These are phyloP conservation scores for Cordyceps javanica DNA, from an alignment of 2,329 filamentous ascomycete species.

Conservation along the genomic window DNA sequence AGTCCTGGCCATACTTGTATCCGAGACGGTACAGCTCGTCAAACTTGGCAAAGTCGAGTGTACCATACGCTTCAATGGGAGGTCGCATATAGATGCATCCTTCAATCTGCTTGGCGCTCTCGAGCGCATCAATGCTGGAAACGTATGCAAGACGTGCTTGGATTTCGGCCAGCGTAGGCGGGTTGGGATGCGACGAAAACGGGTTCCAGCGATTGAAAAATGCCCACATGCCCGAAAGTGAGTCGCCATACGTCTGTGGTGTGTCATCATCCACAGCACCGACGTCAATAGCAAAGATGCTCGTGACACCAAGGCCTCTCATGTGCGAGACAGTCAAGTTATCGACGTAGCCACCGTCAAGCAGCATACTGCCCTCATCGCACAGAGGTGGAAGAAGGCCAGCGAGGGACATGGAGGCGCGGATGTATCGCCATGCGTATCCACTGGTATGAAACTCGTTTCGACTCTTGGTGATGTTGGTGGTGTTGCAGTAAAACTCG, in stretches of 20 bases:
- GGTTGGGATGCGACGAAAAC: conserved; percentile 81
- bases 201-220: conserved; percentile 96
- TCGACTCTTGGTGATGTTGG: conserved; percentile 92
- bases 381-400: conserved; percentile 89
- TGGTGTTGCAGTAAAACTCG: conserved; percentile 98
- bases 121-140: conserved; percentile 86
- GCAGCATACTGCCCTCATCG: conserved; percentile 92
- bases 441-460: conserved; percentile 91
- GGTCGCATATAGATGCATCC: conserved; percentile 96
- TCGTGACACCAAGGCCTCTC: conserved; percentile 86
- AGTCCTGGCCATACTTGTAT: conserved; percentile 78
- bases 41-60: conserved; percentile 93
- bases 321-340: conserved; percentile 96
- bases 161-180: conserved; percentile 91
- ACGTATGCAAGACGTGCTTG: conserved; percentile 94
- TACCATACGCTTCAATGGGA: conserved; percentile 88
- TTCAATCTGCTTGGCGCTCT: conserved; percentile 82
- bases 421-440: conserved; percentile 95
- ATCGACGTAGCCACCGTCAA: conserved; percentile 95
- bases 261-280: conserved; percentile 87
- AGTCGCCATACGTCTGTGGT: conserved; percentile 89
- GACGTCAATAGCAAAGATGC: conserved; percentile 94
- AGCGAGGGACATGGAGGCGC: conserved; percentile 93
- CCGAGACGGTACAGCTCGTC: conserved; percentile 93
- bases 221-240: conserved; percentile 90